phyloP scores from a whole-genome alignment of 352 stramenopile species.

The Globisporangium parvum region DNA sequence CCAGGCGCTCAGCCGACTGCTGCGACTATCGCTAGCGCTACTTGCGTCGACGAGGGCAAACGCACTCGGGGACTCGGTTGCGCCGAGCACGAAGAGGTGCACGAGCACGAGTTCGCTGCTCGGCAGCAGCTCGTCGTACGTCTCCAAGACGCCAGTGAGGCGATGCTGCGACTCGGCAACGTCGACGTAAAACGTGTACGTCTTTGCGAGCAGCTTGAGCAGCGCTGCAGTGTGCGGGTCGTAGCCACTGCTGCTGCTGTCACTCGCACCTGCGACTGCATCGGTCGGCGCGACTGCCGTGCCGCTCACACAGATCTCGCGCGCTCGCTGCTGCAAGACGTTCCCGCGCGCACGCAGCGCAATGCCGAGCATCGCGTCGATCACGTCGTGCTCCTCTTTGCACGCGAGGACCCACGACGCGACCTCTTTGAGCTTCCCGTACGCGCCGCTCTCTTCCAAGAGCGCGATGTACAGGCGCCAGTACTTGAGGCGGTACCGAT shows the following conservation, averaged over 20 bases:
- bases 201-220: conserved; percentile 55
- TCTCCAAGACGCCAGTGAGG: conserved; percentile 18
- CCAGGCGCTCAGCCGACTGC: background rate
- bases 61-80: conserved; percentile 13
- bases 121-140: conserved; percentile 24
- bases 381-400: conserved; percentile 80
- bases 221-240: conserved; percentile 6
- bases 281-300: background rate
- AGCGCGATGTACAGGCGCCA: conserved; percentile 56
- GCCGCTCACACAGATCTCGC: background rate
- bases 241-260: background rate
- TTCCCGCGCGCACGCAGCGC: conserved; percentile 38
- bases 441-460: conserved; percentile 43
- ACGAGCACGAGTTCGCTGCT: conserved; percentile 40
- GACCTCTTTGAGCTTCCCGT: conserved; percentile 62
- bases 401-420: conserved; percentile 63
- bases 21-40: conserved; percentile 10
- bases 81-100: conserved; percentile 28
- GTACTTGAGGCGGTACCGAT: conserved; percentile 74
- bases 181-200: conserved; percentile 57
- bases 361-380: conserved; percentile 64
- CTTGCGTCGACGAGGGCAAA: conserved; percentile 22
- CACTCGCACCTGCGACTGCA: background rate
- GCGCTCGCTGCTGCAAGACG: conserved; percentile 30
- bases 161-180: conserved; percentile 31